Percentiles rank a stretch among this genome's conserved stretches.
phyloP scores from a whole-genome alignment of 768 basidiomycete genomes.

The Boletus sp. region DNA sequence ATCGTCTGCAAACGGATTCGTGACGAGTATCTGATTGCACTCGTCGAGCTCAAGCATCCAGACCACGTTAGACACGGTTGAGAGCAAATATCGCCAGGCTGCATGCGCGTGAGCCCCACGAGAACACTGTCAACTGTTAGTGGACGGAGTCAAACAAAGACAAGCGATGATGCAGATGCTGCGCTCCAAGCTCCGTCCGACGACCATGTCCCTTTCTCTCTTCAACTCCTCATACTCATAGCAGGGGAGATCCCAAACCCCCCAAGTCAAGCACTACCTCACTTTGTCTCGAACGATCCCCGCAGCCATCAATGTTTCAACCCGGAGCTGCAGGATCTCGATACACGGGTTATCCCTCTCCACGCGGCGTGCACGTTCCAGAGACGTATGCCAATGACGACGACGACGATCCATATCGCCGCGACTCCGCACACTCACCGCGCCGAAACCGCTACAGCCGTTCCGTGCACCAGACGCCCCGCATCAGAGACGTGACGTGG shows the following conservation, averaged over 20 bases:
- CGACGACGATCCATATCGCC: slow-evolving; percentile 9
- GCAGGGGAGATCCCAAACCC: not conserved
- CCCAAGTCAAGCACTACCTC: not conserved
- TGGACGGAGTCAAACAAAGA: not conserved
- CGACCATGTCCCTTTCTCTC: not conserved
- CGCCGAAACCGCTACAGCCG: slow-evolving; percentile 24
- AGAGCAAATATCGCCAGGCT: not conserved
- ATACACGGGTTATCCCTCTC: slow-evolving; percentile 19
- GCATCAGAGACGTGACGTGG: slow-evolving; percentile 24
- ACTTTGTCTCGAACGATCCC: not conserved
- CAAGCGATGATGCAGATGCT: too few species aligned
- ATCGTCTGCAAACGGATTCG: slow-evolving; percentile 12
- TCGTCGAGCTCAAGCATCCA: slow-evolving; percentile 29
- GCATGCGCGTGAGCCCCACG: too few species aligned
- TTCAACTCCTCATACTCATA: not conserved
- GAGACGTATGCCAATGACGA: slow-evolving; percentile 7
- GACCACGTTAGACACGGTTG: slow-evolving; percentile 17
- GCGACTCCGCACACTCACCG: not conserved
- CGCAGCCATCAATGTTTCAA: not conserved
- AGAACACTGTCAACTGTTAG: too few species aligned
- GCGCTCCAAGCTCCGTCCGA: not conserved
- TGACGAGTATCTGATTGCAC: slow-evolving; percentile 23
- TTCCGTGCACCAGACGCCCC: slow-evolving; percentile 19
- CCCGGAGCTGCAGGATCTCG: not conserved
- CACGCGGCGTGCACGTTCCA: slow-evolving; percentile 23